Evolutionary conservation across 306 rosid genomes (phyloP).

Genomic region (Pyrus communis): DNA sequence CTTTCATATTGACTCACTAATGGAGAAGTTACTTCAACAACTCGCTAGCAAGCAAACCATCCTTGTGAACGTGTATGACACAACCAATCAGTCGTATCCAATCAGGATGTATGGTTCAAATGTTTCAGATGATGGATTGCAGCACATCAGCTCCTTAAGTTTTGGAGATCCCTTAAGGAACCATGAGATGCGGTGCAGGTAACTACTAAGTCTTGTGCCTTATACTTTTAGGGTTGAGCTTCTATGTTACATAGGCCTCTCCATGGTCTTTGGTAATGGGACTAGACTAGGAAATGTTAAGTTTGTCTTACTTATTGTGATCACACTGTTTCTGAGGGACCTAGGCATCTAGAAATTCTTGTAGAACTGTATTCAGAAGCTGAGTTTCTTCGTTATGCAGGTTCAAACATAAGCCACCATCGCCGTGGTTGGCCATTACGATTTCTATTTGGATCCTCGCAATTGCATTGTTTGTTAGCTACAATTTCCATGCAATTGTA

Average conservation of each 20-base stretch:
- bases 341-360: background rate
- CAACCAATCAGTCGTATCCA: conserved; percentile 64
- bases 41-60: conserved; percentile 95
- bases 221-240: background rate
- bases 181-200: conserved; percentile 99
- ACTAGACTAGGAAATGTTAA: no score
- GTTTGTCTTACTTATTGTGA: no score
- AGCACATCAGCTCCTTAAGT: conserved; percentile 60
- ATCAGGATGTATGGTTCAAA: conserved; percentile 85
- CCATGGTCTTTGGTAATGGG: background rate
- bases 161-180: conserved; percentile 92
- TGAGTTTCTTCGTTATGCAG: conserved; percentile 37
- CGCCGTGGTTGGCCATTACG: conserved; percentile 70
- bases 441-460: conserved; percentile 62
- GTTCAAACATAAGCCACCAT: conserved; percentile 82
- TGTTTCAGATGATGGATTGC: conserved; percentile 53
- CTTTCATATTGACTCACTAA: conserved; percentile 84
- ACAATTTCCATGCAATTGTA: conserved; percentile 66
- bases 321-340: background rate
- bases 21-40: conserved; percentile 89
- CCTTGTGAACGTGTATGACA: conserved; percentile 85
- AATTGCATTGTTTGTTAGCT: conserved; percentile 69
- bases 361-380: conserved; percentile 8
- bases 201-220: background rate
- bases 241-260: background rate